Evolutionary conservation across 2,329 filamentous ascomycete species (phyloP).

Genomic region (Ascochyta rabiei): DNA sequence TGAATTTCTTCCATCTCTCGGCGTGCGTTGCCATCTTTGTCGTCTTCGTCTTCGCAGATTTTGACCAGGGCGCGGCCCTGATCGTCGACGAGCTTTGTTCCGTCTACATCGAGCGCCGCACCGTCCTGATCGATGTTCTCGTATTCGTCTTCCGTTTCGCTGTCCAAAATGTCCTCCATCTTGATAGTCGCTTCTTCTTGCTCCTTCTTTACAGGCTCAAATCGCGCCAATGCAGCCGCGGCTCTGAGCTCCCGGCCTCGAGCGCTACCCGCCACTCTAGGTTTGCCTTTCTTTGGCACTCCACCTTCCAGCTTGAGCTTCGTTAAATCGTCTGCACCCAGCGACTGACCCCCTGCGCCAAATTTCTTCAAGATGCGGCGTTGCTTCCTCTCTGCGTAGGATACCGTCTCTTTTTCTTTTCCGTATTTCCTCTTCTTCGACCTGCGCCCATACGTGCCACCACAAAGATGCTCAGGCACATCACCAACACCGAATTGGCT

Average conservation of each 20-base stretch:
- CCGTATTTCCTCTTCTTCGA: slow-evolving; percentile 57
- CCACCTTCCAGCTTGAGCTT: slow-evolving; percentile 72
- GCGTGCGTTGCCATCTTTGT: slow-evolving; percentile 42
- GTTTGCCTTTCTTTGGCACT: slow-evolving; percentile 66
- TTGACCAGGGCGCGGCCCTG: slow-evolving; percentile 71
- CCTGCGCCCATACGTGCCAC: slow-evolving; percentile 72
- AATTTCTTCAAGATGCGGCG: slow-evolving; percentile 77
- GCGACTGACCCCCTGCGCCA: slow-evolving; percentile 68
- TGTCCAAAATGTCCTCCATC: slow-evolving; percentile 45
- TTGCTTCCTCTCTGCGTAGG: slow-evolving; percentile 76
- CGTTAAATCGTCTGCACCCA: slow-evolving; percentile 71
- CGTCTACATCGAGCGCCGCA: slow-evolving; percentile 69
- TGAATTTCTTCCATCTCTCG: slow-evolving; percentile 73
- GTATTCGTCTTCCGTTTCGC: slow-evolving; percentile 45
- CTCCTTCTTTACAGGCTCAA: slow-evolving; percentile 60
- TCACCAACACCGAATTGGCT: slow-evolving; percentile 33
- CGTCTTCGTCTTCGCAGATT: slow-evolving; percentile 74
- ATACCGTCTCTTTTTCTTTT: slow-evolving; percentile 57
- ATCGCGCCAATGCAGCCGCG: slow-evolving; percentile 76
- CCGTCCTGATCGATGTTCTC: slow-evolving; percentile 47
- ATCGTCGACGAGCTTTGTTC: slow-evolving; percentile 67
- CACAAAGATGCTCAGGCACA: slow-evolving; percentile 70
- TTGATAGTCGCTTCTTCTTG: slow-evolving; percentile 42
- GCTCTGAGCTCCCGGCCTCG: slow-evolving; percentile 77
- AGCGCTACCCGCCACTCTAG: slow-evolving; percentile 75